Base-by-base conservation (phyloP, 2,329 filamentous ascomycete species). In the Phaeosphaeriaceae sp. region DNA sequence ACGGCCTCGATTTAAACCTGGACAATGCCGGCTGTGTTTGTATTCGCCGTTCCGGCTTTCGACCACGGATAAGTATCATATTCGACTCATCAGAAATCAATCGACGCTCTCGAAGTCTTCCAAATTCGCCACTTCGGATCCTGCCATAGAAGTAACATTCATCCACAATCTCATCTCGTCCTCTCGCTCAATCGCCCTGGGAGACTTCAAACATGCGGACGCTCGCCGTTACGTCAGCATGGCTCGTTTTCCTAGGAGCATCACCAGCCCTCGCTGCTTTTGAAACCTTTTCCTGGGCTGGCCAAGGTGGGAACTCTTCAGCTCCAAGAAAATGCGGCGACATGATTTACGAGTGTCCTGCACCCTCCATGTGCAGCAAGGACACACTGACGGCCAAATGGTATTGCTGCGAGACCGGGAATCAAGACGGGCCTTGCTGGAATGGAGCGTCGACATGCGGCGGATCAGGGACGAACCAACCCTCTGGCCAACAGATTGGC, bases 351-450 rank as follows among this genome's bases (percentile, higher is more conserved):
- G 45, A 20, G 3, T 72, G 69, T 31, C 17, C 21, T 19, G 24
- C 66, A 11, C 65, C 65, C 1, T 42, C 59, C 56, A n/a, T 62
- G 59, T 48, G 68, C 65, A 9, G 51, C 19, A 15, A 31, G 57
- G 3, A 53, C 56, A 15, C 42, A 5, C 27, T 46, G 10, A 55
- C 47, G 24, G 15, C 63, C 22, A 63, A 68, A 31, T 63, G 53
- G 25, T 70, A 68, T 45, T 70, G 69, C 54, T 69, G 69, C 31
- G 56, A 36, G 9, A 46, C 61, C 13, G 66, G 58, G 5, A 36
- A 48, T 6, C 24, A 47, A 20, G 61, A 63, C 31, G 58, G 56
- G 1, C 60, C 70, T 0, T 70, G 66, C 51, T 69, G 65, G 62
- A 54, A 48, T 24, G 48, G 33, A 10, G 58, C 53, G 17, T 25